These are phyloP conservation scores for Dianthus caryophyllus DNA, from an alignment of 148 eudicot species.

Conservation along the genomic window DNA sequence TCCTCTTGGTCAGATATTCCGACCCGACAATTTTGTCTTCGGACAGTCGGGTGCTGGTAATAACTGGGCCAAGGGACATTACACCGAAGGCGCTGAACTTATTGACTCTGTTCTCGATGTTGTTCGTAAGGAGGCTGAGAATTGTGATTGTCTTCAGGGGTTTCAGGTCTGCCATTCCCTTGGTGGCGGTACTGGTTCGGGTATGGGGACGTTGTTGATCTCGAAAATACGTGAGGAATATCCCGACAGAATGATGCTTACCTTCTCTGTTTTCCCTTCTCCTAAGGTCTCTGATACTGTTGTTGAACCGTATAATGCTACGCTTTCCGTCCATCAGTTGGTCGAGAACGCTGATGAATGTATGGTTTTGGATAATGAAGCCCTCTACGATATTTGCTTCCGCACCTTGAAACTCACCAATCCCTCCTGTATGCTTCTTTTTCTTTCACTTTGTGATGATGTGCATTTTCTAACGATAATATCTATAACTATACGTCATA, in stretches of 20 bases:
- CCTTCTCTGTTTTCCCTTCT: slow-evolving; percentile 76
- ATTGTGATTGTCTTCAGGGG: slow-evolving; percentile 81
- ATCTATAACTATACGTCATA: too few species aligned
- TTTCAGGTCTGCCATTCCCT: slow-evolving; percentile 71
- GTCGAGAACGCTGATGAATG: slow-evolving; percentile 85
- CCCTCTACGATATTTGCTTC: slow-evolving; percentile 75
- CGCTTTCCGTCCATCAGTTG: slow-evolving; percentile 72
- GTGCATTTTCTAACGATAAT: too few species aligned
- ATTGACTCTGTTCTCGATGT: slow-evolving; percentile 85
- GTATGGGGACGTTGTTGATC: slow-evolving; percentile 78
- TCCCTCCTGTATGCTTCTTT: slow-evolving; percentile 53
- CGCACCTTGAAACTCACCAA: slow-evolving; percentile 72
- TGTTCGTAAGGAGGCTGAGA: slow-evolving; percentile 81
- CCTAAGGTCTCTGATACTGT: slow-evolving; percentile 65
- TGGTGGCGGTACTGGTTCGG: slow-evolving; percentile 87
- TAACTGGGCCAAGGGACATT: slow-evolving; percentile 80
- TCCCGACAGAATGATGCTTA: slow-evolving; percentile 77
- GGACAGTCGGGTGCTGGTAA: slow-evolving; percentile 83
- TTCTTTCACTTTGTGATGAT: too few species aligned
- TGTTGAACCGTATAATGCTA: slow-evolving; percentile 82
- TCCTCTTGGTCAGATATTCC: slow-evolving; percentile 56
- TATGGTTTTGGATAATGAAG: slow-evolving; percentile 83
- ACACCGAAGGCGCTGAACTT: slow-evolving; percentile 78
- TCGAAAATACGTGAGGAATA: slow-evolving; percentile 80
- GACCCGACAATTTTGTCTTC: slow-evolving; percentile 74